A percentile compares a stretch with the other conserved stretches of the same genome.
phyloP scores from a whole-genome alignment of 768 basidiomycete genomes.

The Trametes punicea region DNA sequence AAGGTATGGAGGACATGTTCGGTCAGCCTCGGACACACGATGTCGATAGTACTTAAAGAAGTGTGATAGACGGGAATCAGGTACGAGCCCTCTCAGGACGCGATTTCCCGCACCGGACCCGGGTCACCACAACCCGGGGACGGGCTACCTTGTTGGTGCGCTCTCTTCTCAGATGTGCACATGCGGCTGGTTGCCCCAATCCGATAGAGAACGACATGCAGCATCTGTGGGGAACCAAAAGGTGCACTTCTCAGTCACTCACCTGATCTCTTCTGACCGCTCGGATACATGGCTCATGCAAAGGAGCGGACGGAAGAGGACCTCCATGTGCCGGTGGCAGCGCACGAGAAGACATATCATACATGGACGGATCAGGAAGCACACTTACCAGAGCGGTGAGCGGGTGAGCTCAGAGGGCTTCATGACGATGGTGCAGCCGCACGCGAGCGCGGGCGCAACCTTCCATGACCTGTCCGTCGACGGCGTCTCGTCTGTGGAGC shows the following conservation, averaged over 20 bases:
- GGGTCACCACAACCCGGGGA: not conserved
- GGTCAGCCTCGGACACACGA: not conserved
- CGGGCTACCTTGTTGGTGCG: too few species aligned
- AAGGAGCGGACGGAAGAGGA: not conserved
- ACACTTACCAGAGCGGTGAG: constrained; percentile 67
- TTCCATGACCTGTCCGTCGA: constrained; percentile 70
- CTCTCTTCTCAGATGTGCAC: too few species aligned
- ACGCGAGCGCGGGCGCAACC: constrained; percentile 87
- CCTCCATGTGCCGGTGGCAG: not conserved
- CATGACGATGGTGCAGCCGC: constrained; percentile 92
- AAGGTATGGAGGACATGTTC: not conserved
- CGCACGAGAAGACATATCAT: not conserved
- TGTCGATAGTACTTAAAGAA: not conserved
- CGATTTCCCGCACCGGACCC: too few species aligned
- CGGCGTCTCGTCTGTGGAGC: not conserved
- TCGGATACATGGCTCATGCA: not conserved
- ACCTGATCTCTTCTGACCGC: not conserved
- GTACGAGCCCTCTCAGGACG: not conserved
- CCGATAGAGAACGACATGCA: too few species aligned
- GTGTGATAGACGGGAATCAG: not conserved
- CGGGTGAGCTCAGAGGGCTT: constrained; percentile 91
- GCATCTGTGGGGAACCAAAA: too few species aligned
- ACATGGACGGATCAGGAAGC: not conserved
- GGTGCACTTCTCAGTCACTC: too few species aligned
- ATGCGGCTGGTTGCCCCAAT: too few species aligned